phyloP scores from a whole-genome alignment of 768 basidiomycete species.

The Tylopilus vinaceipallidus region DNA sequence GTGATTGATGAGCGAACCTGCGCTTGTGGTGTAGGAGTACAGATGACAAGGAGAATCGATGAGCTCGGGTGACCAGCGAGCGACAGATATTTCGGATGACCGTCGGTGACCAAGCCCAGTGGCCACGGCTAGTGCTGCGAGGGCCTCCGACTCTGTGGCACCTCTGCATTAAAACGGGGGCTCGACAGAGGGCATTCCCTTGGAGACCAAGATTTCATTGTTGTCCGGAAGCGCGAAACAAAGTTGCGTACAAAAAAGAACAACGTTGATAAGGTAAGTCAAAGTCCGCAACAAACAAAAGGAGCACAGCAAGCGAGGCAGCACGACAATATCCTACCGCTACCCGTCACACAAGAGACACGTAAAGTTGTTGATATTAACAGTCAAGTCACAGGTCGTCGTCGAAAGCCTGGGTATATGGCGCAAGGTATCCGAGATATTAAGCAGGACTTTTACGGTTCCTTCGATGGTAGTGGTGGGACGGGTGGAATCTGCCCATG shows the following conservation, averaged over 20 bases:
- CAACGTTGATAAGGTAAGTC: conserved; percentile 19
- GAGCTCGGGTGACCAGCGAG: conserved; percentile 29
- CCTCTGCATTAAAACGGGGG: conserved; percentile 1
- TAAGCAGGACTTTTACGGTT: conserved; percentile 7
- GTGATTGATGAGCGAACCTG: conserved; percentile 19
- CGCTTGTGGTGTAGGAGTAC: conserved; percentile 14
- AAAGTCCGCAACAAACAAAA: conserved; percentile 11
- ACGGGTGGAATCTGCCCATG: conserved; percentile 29
- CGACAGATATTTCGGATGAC: conserved; percentile 1
- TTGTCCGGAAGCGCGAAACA: conserved; percentile 13
- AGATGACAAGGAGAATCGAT: conserved; percentile 1
- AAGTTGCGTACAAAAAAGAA: conserved; percentile 11
- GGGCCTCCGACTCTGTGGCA: background rate
- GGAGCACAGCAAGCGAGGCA: background rate
- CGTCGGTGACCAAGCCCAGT: too few relatives aligned
- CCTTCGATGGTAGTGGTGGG: conserved; percentile 29
- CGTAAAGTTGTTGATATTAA: background rate
- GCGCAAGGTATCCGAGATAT: conserved; percentile 22
- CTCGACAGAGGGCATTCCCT: conserved; percentile 14
- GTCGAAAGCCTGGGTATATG: conserved; percentile 25
- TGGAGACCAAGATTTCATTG: conserved; percentile 28
- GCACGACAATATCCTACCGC: background rate
- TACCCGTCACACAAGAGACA: conserved; percentile 1
- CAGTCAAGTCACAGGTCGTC: background rate
- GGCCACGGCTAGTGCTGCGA: conserved; percentile 1